A percentile compares a stretch with the other conserved stretches of the same genome.
Evolutionary conservation across 306 rosid species (phyloP).

Genomic region (Morella rubra): DNA sequence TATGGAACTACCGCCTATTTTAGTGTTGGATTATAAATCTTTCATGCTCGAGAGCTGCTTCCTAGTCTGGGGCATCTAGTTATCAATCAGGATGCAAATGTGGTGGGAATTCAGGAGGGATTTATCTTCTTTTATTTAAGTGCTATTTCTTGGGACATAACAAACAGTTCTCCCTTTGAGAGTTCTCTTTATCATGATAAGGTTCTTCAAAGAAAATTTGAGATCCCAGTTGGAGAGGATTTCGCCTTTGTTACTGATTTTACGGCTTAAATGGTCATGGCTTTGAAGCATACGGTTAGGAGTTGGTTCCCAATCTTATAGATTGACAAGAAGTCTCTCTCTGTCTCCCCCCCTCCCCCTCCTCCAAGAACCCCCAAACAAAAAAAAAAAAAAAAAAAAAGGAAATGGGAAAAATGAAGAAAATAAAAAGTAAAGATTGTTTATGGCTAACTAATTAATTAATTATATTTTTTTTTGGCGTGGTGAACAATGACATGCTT

Average conservation of each 20-base stretch:
- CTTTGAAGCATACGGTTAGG: neutral
- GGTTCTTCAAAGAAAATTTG: neutral
- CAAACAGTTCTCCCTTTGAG: neutral
- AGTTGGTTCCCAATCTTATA: neutral
- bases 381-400: no score
- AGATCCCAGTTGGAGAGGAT: neutral
- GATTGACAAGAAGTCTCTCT: neutral
- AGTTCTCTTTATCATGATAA: neutral
- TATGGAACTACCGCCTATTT: slow-evolving; percentile 20
- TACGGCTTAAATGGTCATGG: neutral
- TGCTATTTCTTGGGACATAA: neutral
- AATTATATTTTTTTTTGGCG: neutral
- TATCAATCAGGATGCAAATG: slow-evolving; percentile 16
- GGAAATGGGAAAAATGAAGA: neutral
- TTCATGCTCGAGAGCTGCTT: neutral
- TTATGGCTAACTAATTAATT: neutral
- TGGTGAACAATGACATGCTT: neutral
- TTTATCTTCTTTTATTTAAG: neutral
- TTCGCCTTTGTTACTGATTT: neutral
- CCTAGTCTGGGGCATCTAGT: slow-evolving; percentile 14
- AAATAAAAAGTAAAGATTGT: neutral
- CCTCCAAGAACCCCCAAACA: neutral
- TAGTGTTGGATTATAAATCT: slow-evolving; percentile 5
- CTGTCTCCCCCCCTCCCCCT: no score
- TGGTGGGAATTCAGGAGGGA: slow-evolving; percentile 13